Evolutionary conservation across 2,329 filamentous ascomycete genomes (phyloP), one percentile per base, ranked within the genome.

Genomic region (Calonectria hongkongensis): DNA sequence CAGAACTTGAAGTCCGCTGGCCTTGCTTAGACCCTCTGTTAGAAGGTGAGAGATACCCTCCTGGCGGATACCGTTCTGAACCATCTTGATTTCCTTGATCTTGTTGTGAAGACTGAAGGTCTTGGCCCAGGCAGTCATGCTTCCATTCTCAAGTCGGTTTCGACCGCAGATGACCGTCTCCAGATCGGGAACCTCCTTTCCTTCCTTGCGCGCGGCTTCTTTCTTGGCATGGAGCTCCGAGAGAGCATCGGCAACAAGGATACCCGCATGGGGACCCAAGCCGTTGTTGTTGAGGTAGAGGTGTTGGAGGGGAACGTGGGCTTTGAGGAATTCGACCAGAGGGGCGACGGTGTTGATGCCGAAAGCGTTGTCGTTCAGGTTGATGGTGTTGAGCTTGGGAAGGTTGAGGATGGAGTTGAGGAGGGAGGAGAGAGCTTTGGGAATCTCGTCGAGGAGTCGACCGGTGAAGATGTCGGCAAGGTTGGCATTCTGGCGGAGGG

Each of bases 221-320:
- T 98, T 98, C 86, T 95, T 95, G 74, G 90, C 90, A 70, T 98
- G 94, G 47, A 99, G 92, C 75, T 92, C 90, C 25, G 92, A 93
- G 68, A 99, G 92, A 8, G 97, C 94, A 82, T 98, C 93, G 63
- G 96, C 97, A 79, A 99, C 93, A 67, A 97, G 89, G 56, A 94
- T 95, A 71, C 97, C 97, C 12, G 96, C 96, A 74, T 95, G 93
- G 27, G 97, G 97, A 15, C 97, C 97, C 45, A 99, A 91, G 33
- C 97, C 97, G 84, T 99, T 99, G 89, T 99, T 99, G 89, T 98
- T 98, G 71, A 99, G 92, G 85, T 97, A 95, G 33, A 99, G 91
- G 85, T 98, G 96, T 85, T 96, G 95, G 50, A 99, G 92, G 3
- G 97, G 96, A 3, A 94, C 92, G 86, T 98, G 96, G 71, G 93